Percentiles rank a stretch among this genome's conserved stretches.
Conservation (phyloP, 441 rosid genomes). For the Populus trichocarpa region DNA sequence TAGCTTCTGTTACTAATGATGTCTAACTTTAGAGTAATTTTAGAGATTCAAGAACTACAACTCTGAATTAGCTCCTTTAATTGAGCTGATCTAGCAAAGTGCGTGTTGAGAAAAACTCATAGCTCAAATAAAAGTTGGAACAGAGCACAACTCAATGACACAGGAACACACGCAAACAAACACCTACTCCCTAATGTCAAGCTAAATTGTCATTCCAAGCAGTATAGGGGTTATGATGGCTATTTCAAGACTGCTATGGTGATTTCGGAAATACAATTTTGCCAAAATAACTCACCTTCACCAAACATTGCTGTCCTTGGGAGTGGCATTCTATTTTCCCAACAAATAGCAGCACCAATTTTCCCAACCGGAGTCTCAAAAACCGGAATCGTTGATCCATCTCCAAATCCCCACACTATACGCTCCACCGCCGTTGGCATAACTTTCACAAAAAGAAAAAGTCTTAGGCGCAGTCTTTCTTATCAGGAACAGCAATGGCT, state of each 20-base stretch:
- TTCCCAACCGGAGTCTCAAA: slow-evolving; percentile 78
- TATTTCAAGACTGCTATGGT: no score
- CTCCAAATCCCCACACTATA: slow-evolving; percentile 93
- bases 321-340: slow-evolving; percentile 97
- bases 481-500: slow-evolving; percentile 89
- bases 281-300: slow-evolving; percentile 51
- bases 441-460: slow-evolving; percentile 36
- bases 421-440: slow-evolving; percentile 94
- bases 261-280: no score
- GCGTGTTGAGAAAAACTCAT: not conserved
- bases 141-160: not conserved
- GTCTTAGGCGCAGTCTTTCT: not conserved
- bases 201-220: no score
- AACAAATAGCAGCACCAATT: slow-evolving; percentile 88
- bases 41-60: not conserved
- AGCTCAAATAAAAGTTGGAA: not conserved
- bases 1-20: no score
- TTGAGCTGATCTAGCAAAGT: not conserved
- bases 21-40: not conserved
- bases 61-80: not conserved
- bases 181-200: not conserved
- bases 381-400: slow-evolving; percentile 87
- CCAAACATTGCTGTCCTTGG: slow-evolving; percentile 91
- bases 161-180: not conserved
- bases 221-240: no score